These are phyloP conservation scores for Clohesyomyces aquaticus DNA, from an alignment of 495 filamentous ascomycete genomes.

Conservation along the genomic window DNA sequence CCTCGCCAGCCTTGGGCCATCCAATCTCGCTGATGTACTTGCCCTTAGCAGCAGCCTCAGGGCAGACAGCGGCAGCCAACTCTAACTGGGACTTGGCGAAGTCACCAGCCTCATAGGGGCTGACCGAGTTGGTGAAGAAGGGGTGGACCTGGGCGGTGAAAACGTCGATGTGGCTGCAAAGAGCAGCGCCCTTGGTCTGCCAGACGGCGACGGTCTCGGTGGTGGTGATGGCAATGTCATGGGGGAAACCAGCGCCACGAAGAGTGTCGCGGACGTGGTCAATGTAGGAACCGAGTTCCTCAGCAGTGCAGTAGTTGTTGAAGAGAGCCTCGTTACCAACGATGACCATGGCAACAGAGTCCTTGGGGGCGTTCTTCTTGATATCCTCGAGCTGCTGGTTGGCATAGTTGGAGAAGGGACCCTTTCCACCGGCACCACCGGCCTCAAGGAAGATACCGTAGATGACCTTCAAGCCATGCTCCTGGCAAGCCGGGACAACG, in stretches of 20 bases:
- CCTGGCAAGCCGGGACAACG: slow-evolving; percentile 66
- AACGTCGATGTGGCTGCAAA: slow-evolving; percentile 78
- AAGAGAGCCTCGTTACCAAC: slow-evolving; percentile 90
- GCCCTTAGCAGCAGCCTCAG: slow-evolving; percentile 52
- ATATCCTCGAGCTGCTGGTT: slow-evolving; percentile 73
- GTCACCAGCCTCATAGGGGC: slow-evolving; percentile 66
- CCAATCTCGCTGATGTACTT: slow-evolving; percentile 86
- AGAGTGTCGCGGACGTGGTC: slow-evolving; percentile 48
- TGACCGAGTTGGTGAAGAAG: slow-evolving; percentile 79
- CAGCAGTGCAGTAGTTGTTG: slow-evolving; percentile 64
- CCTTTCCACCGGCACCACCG: slow-evolving; percentile 55
- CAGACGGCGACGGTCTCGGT: slow-evolving; percentile 80
- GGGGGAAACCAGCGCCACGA: slow-evolving; percentile 67
- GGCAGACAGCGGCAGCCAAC: slow-evolving; percentile 67
- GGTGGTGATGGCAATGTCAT: slow-evolving; percentile 74
- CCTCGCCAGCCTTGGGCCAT: slow-evolving; percentile 74
- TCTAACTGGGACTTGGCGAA: slow-evolving; percentile 72
- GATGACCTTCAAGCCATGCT: slow-evolving; percentile 73
- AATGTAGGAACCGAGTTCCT: slow-evolving; percentile 72
- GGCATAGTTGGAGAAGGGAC: slow-evolving; percentile 36
- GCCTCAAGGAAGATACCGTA: slow-evolving; percentile 78
- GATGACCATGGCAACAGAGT: slow-evolving; percentile 74
- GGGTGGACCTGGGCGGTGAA: slow-evolving; percentile 85
- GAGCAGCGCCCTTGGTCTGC: slow-evolving; percentile 56
- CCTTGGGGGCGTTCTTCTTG: slow-evolving; percentile 52